phyloP scores from a whole-genome alignment of 1,284 basidiomycete genomes.

The Cutaneotrichosporon spelunceum region DNA sequence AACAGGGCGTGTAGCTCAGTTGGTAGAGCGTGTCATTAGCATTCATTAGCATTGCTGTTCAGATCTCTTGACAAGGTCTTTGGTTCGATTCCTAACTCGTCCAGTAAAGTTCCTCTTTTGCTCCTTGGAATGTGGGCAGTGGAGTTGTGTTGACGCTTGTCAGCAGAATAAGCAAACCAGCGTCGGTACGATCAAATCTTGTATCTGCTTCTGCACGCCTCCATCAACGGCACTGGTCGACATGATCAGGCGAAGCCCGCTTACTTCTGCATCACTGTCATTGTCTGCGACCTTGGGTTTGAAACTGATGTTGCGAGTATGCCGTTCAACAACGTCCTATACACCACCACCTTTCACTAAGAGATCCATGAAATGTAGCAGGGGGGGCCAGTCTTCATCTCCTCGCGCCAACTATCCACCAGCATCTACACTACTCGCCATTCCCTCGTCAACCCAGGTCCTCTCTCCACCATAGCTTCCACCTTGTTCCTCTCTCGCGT shows the following conservation, averaged over 20 bases:
- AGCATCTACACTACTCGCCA: too few relatives aligned
- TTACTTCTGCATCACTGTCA: neutral
- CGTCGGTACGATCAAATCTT: neutral
- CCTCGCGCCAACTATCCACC: neutral
- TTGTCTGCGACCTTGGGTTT: neutral
- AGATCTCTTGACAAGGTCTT: slow-evolving; percentile 4
- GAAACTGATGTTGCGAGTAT: neutral
- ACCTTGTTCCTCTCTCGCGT: neutral
- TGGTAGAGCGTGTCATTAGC: slow-evolving; percentile 9
- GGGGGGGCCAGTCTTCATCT: neutral
- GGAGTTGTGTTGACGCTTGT: too few relatives aligned
- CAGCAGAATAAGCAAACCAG: neutral
- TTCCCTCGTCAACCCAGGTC: too few relatives aligned
- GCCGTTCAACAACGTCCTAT: neutral
- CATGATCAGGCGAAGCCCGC: neutral
- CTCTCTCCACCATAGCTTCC: neutral
- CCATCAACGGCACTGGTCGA: neutral
- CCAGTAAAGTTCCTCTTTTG: slow-evolving; percentile 3
- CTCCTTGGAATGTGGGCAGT: neutral
- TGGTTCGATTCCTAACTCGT: slow-evolving; percentile 10
- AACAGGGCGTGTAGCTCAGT: slow-evolving; percentile 6
- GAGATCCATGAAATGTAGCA: neutral
- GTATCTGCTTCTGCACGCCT: neutral
- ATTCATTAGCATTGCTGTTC: neutral
- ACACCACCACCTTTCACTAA: neutral